Evolutionary conservation across 257 asterid genomes (phyloP), one percentile per base, ranked within the genome.

Genomic region (Solanum tacnaense): DNA sequence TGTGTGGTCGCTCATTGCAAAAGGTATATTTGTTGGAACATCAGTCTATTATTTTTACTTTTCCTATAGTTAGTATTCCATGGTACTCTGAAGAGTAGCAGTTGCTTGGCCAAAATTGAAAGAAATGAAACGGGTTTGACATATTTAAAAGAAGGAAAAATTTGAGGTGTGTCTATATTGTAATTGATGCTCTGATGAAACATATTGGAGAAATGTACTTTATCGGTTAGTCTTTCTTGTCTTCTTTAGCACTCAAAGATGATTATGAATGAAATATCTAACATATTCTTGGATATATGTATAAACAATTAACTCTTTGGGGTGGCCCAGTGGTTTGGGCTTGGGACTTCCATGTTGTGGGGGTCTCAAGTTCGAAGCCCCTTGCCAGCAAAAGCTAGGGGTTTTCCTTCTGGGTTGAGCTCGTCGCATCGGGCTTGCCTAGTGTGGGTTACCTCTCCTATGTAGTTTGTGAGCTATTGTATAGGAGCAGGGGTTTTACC

Each of bases 1-100:
- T 97, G 68, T 91, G 93, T 76, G 98, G 99, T 46, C 98, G 94
- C 87, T 96, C 99, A 81, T 89, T 97, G 88, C 94, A 60, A 62
- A 97, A 97, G 99, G 99, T 96, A 88, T 87, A 49, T 10, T 46
- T 46, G 71, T 49, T 82, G 44, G 41, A 10, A 6, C 44, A 82
- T 49, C 31, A 82, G 7, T 31, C 71, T 82, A 31, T 31, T 18
- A 34, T 82, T 82, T 82, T 82, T 16, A 46, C 68, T 29, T 46
- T 44, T 81, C 11, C 29, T 82, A 10, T 82, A 29, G 70, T 49
- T 31, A 49, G 70, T 20, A 82, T 11, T 44, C 68, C 18, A 29
- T 82, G 70, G 39, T 21, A 27, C 41, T 82, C 27, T 27, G 67
- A 27, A 5, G 39, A 0, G 11, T 5, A 81, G 9, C 29, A 44